phyloP scores from a whole-genome alignment of 192 early-diverging fungal species.

The Linnemannia elongata region DNA sequence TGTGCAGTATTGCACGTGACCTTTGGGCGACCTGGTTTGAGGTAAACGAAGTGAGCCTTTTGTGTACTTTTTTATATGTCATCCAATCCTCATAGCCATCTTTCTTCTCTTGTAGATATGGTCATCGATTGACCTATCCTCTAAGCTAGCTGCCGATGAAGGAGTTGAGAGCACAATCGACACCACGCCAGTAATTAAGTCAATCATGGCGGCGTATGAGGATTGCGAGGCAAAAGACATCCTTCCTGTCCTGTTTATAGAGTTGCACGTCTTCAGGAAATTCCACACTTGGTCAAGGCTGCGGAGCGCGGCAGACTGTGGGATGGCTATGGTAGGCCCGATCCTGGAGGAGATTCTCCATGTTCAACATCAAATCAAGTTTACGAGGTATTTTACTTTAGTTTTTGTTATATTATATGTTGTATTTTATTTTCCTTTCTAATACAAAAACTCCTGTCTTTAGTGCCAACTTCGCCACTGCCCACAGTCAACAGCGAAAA shows the following conservation, averaged over 20 bases:
- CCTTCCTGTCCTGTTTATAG: slow-evolving; percentile 13
- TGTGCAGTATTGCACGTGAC: too few species aligned
- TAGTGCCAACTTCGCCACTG: slow-evolving; percentile 9
- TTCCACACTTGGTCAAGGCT: slow-evolving; percentile 6
- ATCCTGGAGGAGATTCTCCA: slow-evolving; percentile 16
- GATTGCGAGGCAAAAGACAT: slow-evolving; percentile 12
- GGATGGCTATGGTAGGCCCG: slow-evolving; percentile 11
- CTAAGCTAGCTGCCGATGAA: background rate
- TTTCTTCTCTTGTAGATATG: background rate
- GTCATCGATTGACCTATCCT: background rate
- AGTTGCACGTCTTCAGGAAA: slow-evolving; percentile 16
- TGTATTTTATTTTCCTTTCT: slow-evolving; percentile 2
- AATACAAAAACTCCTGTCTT: background rate
- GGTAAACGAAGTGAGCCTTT: background rate
- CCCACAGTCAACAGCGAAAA: background rate
- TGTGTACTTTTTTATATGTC: background rate
- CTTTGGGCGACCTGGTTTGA: too few species aligned
- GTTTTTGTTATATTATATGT: background rate
- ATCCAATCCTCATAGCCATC: background rate
- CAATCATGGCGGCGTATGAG: slow-evolving; percentile 11
- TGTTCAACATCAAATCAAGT: slow-evolving; percentile 22
- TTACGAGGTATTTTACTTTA: slow-evolving; percentile 7
- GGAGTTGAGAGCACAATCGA: background rate
- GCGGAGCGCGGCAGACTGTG: slow-evolving; percentile 15
- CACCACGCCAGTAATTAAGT: background rate